Percentiles rank a stretch among this genome's conserved stretches.
These are phyloP conservation scores for Ziziphus jujuba DNA, from an alignment of 306 rosid species.

Conservation along the genomic window DNA sequence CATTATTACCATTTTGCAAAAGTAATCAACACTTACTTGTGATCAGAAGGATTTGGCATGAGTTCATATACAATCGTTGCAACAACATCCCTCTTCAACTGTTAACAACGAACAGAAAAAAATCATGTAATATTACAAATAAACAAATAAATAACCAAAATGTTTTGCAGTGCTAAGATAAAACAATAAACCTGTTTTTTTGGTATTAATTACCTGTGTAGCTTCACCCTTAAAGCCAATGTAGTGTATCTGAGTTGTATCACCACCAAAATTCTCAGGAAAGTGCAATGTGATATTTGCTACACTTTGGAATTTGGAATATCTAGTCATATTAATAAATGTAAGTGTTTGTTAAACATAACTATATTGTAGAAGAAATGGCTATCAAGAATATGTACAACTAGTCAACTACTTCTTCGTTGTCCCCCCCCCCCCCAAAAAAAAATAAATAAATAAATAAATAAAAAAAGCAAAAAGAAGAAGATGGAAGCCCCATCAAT, in stretches of 20 bases:
- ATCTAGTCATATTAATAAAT: slow-evolving; percentile 42
- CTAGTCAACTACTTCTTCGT: neutral
- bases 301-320: slow-evolving; percentile 92
- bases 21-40: slow-evolving; percentile 63
- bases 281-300: slow-evolving; percentile 91
- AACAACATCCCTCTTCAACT: slow-evolving; percentile 91
- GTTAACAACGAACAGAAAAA: slow-evolving; percentile 12
- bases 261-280: slow-evolving; percentile 87
- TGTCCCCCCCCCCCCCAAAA: neutral
- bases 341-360: slow-evolving; percentile 6
- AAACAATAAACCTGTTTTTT: slow-evolving; percentile 9
- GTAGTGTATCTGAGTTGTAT: slow-evolving; percentile 74
- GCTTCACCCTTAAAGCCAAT: slow-evolving; percentile 99
- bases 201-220: slow-evolving; percentile 66
- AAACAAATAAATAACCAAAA: slow-evolving; percentile 12
- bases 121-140: too few relatives aligned
- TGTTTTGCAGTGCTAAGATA: slow-evolving; percentile 9
- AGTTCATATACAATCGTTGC: slow-evolving; percentile 90
- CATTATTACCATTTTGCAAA: neutral
- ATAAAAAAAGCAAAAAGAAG: too few relatives aligned
- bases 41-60: slow-evolving; percentile 96
- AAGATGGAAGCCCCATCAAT: slow-evolving; percentile 18
- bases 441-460: too few relatives aligned
- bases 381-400: neutral
- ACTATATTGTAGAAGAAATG: slow-evolving; percentile 10